phyloP scores from a whole-genome alignment of 192 early-diverging fungal genomes.

The Dissophora ornata region DNA sequence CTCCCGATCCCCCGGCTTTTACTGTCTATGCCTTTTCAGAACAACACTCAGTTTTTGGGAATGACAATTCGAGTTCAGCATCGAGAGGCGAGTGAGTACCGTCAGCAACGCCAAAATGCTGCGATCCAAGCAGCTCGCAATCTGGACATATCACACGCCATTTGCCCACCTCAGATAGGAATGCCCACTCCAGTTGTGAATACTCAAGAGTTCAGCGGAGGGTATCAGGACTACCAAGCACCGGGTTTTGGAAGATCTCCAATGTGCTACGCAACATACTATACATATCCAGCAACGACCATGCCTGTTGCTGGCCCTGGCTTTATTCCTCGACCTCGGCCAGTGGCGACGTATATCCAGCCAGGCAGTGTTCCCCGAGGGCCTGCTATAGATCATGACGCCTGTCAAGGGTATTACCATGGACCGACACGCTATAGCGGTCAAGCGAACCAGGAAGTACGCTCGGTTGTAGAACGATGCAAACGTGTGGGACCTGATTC shows the following conservation, averaged over 20 bases:
- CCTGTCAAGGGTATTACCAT: background rate
- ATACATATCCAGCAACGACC: slow-evolving; percentile 13
- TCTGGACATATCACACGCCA: slow-evolving; percentile 8
- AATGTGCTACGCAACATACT: slow-evolving; percentile 21
- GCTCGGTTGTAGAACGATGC: no score
- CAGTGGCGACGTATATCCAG: slow-evolving; percentile 2
- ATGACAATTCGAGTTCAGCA: slow-evolving; percentile 47
- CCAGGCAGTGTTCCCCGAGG: background rate
- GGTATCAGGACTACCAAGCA: slow-evolving; percentile 6
- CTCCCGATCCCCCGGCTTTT: no score
- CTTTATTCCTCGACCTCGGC: background rate
- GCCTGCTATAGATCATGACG: background rate
- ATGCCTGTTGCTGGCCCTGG: slow-evolving; percentile 12
- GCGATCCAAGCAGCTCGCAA: slow-evolving; percentile 21
- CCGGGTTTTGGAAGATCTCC: slow-evolving; percentile 3
- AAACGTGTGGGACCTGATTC: no score
- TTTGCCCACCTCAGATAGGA: background rate
- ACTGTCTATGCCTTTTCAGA: no score
- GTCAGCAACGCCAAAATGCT: slow-evolving; percentile 28
- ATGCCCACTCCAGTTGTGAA: background rate
- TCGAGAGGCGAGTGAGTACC: slow-evolving; percentile 43
- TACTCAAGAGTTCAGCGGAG: background rate
- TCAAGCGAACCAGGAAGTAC: background rate
- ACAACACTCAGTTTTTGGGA: slow-evolving; percentile 36
- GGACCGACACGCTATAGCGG: background rate